A percentile compares a stretch with the other conserved stretches of the same genome.
phyloP scores from a whole-genome alignment of 73 alveolate genomes.

The Breviolum minutum region DNA sequence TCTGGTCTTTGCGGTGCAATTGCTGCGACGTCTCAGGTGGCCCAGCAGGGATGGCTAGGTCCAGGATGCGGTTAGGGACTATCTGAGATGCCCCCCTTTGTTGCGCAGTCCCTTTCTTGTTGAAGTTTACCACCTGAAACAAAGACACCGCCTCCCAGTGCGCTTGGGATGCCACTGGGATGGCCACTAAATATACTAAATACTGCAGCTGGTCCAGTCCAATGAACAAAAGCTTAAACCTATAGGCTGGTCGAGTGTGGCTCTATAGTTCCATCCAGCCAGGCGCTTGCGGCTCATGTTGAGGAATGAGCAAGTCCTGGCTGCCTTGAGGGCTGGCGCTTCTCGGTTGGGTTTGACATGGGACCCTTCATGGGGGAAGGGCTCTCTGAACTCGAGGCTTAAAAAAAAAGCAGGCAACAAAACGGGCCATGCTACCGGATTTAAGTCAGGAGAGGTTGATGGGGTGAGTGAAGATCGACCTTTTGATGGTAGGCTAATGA shows the following conservation, averaged over 20 bases:
- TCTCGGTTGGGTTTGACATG: not conserved
- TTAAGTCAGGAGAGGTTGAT: no score
- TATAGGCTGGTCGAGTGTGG: no score
- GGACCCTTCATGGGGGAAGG: not conserved
- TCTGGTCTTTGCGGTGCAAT: slow-evolving; percentile 61
- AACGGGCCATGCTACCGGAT: no score
- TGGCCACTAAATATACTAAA: no score
- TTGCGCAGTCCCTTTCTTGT: no score
- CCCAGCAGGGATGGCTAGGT: not conserved
- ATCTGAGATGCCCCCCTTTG: not conserved
- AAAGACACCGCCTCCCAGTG: not conserved
- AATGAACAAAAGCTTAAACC: not conserved
- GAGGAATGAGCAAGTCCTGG: slow-evolving; percentile 63
- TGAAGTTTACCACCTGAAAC: not conserved
- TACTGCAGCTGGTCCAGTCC: no score
- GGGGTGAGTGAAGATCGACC: no score
- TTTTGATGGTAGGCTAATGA: no score
- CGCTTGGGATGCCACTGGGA: no score
- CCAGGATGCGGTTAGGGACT: not conserved
- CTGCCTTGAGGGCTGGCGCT: slow-evolving; percentile 36
- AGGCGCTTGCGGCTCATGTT: slow-evolving; percentile 72
- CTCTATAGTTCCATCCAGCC: not conserved
- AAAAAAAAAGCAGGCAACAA: no score
- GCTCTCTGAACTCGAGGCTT: not conserved
- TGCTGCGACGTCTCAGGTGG: slow-evolving; percentile 77